A percentile compares a stretch with the other conserved stretches of the same genome.
phyloP scores from a whole-genome alignment of 2,329 filamentous ascomycete genomes.

The Fusarium paranaense region DNA sequence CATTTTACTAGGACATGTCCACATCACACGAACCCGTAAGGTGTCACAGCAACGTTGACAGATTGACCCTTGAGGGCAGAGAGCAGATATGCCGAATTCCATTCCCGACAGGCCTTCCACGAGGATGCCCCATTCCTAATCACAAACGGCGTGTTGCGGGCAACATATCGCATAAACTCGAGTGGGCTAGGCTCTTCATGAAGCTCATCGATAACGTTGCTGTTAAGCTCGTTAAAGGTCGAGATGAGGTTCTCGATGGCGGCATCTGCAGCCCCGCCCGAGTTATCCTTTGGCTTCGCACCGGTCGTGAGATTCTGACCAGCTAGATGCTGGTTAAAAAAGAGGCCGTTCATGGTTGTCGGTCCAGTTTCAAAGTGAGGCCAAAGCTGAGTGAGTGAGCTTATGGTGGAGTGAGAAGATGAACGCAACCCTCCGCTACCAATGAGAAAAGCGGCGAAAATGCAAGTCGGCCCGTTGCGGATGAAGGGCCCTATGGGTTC shows the following conservation, averaged over 20 bases:
- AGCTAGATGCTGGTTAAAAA: neutral
- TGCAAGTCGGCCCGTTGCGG: neutral
- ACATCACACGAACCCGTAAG: slow-evolving; percentile 68
- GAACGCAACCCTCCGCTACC: neutral
- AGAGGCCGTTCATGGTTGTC: slow-evolving; percentile 2
- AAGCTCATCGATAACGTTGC: slow-evolving; percentile 69
- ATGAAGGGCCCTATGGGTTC: neutral
- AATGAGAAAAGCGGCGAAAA: neutral
- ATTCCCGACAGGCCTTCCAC: slow-evolving; percentile 73
- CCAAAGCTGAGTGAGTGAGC: neutral
- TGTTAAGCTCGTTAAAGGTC: slow-evolving; percentile 81
- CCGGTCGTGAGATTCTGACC: neutral
- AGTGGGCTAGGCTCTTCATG: slow-evolving; percentile 75
- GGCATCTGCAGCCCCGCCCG: slow-evolving; percentile 20
- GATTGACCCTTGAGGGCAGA: slow-evolving; percentile 63
- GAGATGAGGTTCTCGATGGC: slow-evolving; percentile 65
- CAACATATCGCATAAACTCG: slow-evolving; percentile 83
- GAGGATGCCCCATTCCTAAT: slow-evolving; percentile 70
- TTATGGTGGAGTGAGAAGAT: slow-evolving; percentile 5
- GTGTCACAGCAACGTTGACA: slow-evolving; percentile 85
- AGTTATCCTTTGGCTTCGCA: neutral
- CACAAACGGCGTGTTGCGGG: slow-evolving; percentile 80
- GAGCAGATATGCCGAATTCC: slow-evolving; percentile 72
- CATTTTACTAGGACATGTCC: neutral
- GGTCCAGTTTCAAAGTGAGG: neutral